A percentile compares a stretch with the other conserved stretches of the same genome.
Evolutionary conservation across 192 early-diverging fungal genomes (phyloP).

Genomic region (Entomortierella parvispora): DNA sequence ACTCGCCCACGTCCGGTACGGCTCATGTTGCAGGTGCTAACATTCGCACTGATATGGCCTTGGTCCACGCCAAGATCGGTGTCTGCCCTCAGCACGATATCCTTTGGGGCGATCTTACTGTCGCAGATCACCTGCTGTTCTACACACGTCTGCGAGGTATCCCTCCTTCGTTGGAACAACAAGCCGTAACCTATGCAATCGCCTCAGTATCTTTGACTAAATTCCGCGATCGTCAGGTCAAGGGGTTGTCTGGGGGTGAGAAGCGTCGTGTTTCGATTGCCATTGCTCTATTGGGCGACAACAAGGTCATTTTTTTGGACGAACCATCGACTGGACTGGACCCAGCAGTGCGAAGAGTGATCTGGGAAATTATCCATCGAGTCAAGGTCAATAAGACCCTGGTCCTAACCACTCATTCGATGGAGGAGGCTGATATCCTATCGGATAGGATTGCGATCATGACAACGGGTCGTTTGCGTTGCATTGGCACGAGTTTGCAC

Average conservation of each 20-base stretch:
- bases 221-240: slow-evolving; percentile 46
- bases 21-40: slow-evolving; percentile 41
- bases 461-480: slow-evolving; percentile 55
- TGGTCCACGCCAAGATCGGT: slow-evolving; percentile 54
- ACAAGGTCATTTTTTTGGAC: slow-evolving; percentile 62
- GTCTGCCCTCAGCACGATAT: slow-evolving; percentile 68
- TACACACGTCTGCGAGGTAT: slow-evolving; percentile 61
- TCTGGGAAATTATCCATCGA: slow-evolving; percentile 67
- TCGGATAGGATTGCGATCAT: slow-evolving; percentile 66
- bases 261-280: slow-evolving; percentile 67
- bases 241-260: slow-evolving; percentile 65
- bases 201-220: slow-evolving; percentile 43
- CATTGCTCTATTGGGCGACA: slow-evolving; percentile 64
- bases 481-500: slow-evolving; percentile 62
- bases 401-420: slow-evolving; percentile 69
- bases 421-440: slow-evolving; percentile 75
- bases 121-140: slow-evolving; percentile 59
- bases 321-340: slow-evolving; percentile 73
- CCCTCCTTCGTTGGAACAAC: slow-evolving; percentile 19
- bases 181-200: slow-evolving; percentile 32
- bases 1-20: slow-evolving; percentile 36
- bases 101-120: slow-evolving; percentile 58
- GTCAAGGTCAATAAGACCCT: slow-evolving; percentile 60
- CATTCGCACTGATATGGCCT: slow-evolving; percentile 38
- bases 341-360: slow-evolving; percentile 53